A percentile compares a stretch with the other conserved stretches of the same genome.
Evolutionary conservation across 2,329 filamentous ascomycete genomes (phyloP).

Genomic region (Parastagonospora avenae): DNA sequence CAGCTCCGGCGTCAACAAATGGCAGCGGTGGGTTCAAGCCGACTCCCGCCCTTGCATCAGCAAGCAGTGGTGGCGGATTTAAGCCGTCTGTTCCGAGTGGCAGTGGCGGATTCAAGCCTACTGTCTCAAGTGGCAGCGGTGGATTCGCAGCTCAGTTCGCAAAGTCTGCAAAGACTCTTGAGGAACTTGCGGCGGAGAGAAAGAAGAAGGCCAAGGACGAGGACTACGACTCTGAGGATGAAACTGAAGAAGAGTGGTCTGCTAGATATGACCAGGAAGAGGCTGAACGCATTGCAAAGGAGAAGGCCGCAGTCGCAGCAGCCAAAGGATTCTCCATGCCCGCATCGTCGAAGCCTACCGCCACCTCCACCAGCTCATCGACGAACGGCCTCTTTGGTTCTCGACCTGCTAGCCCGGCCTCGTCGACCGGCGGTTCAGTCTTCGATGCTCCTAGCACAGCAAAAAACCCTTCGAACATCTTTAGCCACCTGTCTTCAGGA

Average conservation of each 20-base stretch:
- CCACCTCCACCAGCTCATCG: conserved; percentile 20
- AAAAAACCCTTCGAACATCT: conserved; percentile 29
- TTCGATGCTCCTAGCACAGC: conserved; percentile 33
- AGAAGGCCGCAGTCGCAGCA: conserved; percentile 30
- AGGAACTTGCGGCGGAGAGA: conserved; percentile 39
- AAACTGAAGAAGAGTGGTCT: conserved; percentile 41
- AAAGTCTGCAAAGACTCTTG: conserved; percentile 36
- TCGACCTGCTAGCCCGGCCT: conserved; percentile 35
- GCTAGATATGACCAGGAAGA: conserved; percentile 38
- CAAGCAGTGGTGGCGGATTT: conserved; percentile 13
- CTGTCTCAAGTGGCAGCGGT: conserved; percentile 12
- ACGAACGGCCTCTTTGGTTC: conserved; percentile 31
- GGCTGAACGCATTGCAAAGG: conserved; percentile 33
- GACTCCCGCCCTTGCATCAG: conserved; percentile 9
- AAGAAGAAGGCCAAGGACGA: conserved; percentile 43
- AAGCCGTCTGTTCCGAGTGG: conserved; percentile 11
- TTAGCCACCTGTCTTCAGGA: conserved; percentile 42
- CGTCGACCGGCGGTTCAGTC: conserved; percentile 40
- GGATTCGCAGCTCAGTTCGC: conserved; percentile 37
- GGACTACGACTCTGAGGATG: conserved; percentile 46
- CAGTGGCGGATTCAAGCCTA: conserved; percentile 18
- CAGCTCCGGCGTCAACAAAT: conserved; percentile 4
- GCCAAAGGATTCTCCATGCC: conserved; percentile 26
- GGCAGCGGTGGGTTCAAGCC: conserved; percentile 17
- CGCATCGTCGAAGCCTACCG: conserved; percentile 9